Base-by-base conservation (phyloP, 2,329 filamentous ascomycete genomes). In the Hymenoscyphus fructigenus region DNA sequence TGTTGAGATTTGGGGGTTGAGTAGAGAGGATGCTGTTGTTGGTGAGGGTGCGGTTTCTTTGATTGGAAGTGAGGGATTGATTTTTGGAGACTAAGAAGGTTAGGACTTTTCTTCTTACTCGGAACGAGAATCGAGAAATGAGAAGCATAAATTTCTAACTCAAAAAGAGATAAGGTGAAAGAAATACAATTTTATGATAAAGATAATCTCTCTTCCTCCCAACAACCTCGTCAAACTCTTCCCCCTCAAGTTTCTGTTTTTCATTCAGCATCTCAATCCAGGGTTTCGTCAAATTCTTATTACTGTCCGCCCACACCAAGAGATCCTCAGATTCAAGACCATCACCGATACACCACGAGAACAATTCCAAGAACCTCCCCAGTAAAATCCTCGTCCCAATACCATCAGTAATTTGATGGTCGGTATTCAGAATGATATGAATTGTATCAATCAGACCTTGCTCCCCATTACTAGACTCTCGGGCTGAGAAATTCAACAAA, bases 381-480 rank as follows among this genome's bases (percentile, higher is more conserved):
- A 72, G 41, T 10, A 72, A n/a, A 44, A 72, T 70, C 9, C 67
- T 64, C 26, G 62, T 67, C 5, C 71, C 70, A 57, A 69, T 71
- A 0, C 71, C 71, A 63, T 72, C 68, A 29, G 68, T 68, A n/a
- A 70, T 57, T n/a, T 67, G 64, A 62, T 71, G 71, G 9, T 69
- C 65, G 6, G 60, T 59, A 62, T 69, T 67, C 2, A 72, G 64
- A 64, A 72, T 67, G 20, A 71, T 26, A 17, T 69, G 44, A 26
- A 68, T 23, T 1, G 3, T 14, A 53, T 26, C 20, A 14, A 53
- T n/a, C 23, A 26, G 4, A 1, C 10, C 44, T n/a, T 53, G 28
- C 15, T 60, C 57, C 41, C 34, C 28, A 6, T 65, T 63, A 20
- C 47, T n/a, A 34, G 63, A 26, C 5, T 38, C 38, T 5, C 17